Evolutionary conservation across 2,329 filamentous ascomycete genomes (phyloP), one percentile per base, ranked within the genome.

Genomic region (Aspergillus intermedius): DNA sequence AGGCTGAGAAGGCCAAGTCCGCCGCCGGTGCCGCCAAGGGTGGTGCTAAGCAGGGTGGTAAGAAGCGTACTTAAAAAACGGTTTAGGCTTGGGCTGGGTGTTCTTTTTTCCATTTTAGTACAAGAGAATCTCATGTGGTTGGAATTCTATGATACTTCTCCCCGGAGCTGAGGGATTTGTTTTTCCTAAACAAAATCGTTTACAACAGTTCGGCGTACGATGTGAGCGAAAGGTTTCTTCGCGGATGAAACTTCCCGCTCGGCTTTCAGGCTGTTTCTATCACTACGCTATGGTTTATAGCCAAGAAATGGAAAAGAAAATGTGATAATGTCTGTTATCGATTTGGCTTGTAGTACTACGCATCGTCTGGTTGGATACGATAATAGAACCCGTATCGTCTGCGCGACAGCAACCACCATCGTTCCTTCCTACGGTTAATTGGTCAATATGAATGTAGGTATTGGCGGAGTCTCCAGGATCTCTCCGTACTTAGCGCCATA

Each of bases 1-100:
- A 97, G 88, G 87, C 88, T 53, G 91, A 97, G 79, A 98, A 98
- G 89, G 93, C 93, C 68, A 97, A 97, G 88, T 80, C 66, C 69
- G 91, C 91, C 60, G 82, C 86, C 62, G 67, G 63, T 55, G 81
- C 84, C 62, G 77, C 84, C 72, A 86, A 88, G 78, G 91, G 89
- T 70, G 82, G 90, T 79, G 79, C 81, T 62, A 98, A 98, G 88
- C 89, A 95, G 83, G 90, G 89, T 69, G 86, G 89, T 61, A 95
- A 95, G 84, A 91, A 85, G 71, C 86, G 81, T 78, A 90, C 90
- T 78, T 95, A 89, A 87, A 54, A 54, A 45, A 39, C 32, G 44
- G 30, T 44, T 55, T 55, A 56, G 59, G 62, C 54, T 62, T 60
- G 61, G 60, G 56, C 57, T 60, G 56, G 62, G 57, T 53, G 57